These are phyloP conservation scores for Boletus sp. DNA, from an alignment of 1,284 basidiomycete genomes.

Conservation along the genomic window DNA sequence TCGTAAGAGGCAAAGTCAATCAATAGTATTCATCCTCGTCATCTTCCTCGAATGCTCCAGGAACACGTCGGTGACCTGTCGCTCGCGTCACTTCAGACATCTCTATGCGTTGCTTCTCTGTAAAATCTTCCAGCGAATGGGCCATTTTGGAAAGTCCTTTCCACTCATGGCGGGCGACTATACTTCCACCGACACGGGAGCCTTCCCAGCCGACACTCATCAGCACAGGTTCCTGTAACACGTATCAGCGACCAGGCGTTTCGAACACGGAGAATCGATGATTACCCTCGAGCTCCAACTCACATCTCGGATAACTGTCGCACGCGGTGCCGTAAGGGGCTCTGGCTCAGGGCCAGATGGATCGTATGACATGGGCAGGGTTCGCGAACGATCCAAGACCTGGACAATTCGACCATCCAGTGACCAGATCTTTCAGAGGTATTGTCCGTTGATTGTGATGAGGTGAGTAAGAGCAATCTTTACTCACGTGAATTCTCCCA, in stretches of 20 bases:
- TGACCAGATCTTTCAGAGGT: slow-evolving; percentile 76
- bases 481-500: slow-evolving; percentile 74
- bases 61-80: slow-evolving; percentile 20
- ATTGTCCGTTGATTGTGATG: slow-evolving; percentile 4
- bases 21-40: slow-evolving; percentile 8
- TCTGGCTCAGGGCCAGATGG: slow-evolving; percentile 55
- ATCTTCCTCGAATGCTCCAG: slow-evolving; percentile 31
- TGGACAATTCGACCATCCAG: slow-evolving; percentile 84
- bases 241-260: slow-evolving; percentile 9
- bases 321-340: slow-evolving; percentile 25
- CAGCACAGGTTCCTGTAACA: slow-evolving; percentile 74
- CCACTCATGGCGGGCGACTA: slow-evolving; percentile 90
- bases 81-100: slow-evolving; percentile 11
- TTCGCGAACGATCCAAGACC: slow-evolving; percentile 78
- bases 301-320: slow-evolving; percentile 76
- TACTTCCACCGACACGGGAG: slow-evolving; percentile 71
- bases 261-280: background rate
- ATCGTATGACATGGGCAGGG: slow-evolving; percentile 67
- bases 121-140: slow-evolving; percentile 69
- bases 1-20: too few relatives aligned
- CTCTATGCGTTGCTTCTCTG: slow-evolving; percentile 50
- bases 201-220: slow-evolving; percentile 90
- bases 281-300: slow-evolving; percentile 77
- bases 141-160: slow-evolving; percentile 79
- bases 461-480: background rate